These are phyloP conservation scores for Zygnema cylindricum DNA, from an alignment of 139 green algal genomes.

Conservation along the genomic window DNA sequence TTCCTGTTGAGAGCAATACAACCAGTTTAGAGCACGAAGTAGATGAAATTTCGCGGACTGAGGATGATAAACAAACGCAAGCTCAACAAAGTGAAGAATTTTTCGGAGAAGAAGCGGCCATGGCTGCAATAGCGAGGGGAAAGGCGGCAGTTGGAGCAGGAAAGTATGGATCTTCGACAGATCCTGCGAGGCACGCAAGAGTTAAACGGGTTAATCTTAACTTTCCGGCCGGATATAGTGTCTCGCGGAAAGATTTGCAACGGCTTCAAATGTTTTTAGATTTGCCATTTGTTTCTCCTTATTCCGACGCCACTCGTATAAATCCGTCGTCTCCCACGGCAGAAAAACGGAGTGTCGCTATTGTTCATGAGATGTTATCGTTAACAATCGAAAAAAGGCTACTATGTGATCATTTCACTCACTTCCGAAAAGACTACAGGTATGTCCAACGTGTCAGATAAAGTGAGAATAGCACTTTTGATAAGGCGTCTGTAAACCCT, in stretches of 20 bases:
- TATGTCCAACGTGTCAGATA: no score
- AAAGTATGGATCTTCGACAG: not conserved
- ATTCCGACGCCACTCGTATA: not conserved
- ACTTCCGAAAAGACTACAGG: constrained; percentile 52
- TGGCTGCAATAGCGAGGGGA: constrained; percentile 4
- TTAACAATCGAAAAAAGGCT: constrained; percentile 53
- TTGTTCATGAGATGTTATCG: constrained; percentile 50
- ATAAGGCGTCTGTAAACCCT: no score
- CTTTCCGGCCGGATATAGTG: constrained; percentile 25
- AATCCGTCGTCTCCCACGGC: not conserved
- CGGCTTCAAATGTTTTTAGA: constrained; percentile 32
- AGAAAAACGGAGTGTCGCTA: constrained; percentile 35
- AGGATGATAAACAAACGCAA: not conserved
- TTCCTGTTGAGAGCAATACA: not conserved
- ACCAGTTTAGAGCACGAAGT: not conserved
- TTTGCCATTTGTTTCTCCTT: constrained; percentile 32
- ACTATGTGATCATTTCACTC: constrained; percentile 53
- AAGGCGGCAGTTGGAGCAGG: constrained; percentile 18
- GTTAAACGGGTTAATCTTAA: constrained; percentile 31
- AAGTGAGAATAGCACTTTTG: no score
- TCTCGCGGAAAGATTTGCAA: constrained; percentile 30
- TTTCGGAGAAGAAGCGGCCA: not conserved
- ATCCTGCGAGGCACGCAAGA: not conserved
- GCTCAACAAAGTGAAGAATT: not conserved
- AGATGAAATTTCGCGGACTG: not conserved